phyloP scores from a whole-genome alignment of 306 rosid species.

The Cicer bijugum region DNA sequence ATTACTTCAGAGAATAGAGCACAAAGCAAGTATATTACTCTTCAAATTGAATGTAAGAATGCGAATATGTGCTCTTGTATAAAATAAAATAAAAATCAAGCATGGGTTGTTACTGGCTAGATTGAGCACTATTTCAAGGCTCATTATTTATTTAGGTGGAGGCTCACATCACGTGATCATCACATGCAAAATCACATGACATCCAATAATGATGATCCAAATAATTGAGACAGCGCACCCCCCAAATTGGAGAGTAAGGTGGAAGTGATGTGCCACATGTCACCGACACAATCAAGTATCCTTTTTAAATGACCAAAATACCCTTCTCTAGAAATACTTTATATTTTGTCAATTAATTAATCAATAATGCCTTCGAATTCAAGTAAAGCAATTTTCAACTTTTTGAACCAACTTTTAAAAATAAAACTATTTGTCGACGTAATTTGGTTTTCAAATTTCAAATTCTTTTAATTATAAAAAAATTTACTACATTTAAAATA shows the following conservation, averaged over 20 bases:
- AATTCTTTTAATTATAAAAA: no score
- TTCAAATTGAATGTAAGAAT: conserved; percentile 33
- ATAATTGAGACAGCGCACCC: conserved; percentile 40
- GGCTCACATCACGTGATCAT: conserved; percentile 39
- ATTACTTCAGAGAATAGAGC: neutral
- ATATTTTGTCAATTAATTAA: neutral
- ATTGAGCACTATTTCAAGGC: conserved; percentile 12
- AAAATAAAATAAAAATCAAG: conserved; percentile 12
- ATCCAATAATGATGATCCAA: conserved; percentile 49
- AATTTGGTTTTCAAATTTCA: no score
- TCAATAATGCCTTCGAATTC: conserved; percentile 8
- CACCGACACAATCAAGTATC: conserved; percentile 47
- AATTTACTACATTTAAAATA: neutral
- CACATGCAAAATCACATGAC: conserved; percentile 55
- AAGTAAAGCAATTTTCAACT: neutral
- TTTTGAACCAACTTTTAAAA: neutral
- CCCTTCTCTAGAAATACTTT: neutral
- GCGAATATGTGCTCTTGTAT: conserved; percentile 40
- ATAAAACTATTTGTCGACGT: neutral
- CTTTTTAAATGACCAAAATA: neutral
- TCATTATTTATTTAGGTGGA: conserved; percentile 34
- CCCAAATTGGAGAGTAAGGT: neutral
- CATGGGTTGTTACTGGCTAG: conserved; percentile 33
- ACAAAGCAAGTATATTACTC: neutral
- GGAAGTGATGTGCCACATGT: conserved; percentile 44